Evolutionary conservation across 208 protist genomes (phyloP).

Genomic region (Borovskyia barvae): DNA sequence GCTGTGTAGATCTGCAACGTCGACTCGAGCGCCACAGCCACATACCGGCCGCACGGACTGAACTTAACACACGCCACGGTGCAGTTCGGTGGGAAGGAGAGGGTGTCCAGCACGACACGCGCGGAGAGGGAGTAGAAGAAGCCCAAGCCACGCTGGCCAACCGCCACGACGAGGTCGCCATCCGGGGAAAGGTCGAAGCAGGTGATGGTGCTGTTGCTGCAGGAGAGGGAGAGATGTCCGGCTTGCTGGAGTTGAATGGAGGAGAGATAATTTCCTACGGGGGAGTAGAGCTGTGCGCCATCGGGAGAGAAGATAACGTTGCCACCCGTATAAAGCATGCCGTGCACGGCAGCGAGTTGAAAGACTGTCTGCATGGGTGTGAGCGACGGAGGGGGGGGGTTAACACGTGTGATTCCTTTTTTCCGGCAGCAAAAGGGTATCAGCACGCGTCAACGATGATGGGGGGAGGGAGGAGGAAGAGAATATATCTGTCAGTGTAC

Average conservation of each 20-base stretch:
- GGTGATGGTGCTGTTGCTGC: slow-evolving; percentile 88
- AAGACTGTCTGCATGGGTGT: slow-evolving; percentile 74
- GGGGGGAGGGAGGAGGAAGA: too few relatives aligned
- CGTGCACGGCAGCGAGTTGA: slow-evolving; percentile 88
- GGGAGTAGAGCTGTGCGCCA: slow-evolving; percentile 78
- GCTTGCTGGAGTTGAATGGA: slow-evolving; percentile 76
- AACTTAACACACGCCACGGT: slow-evolving; percentile 69
- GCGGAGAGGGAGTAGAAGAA: slow-evolving; percentile 89
- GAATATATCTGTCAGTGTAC: too few relatives aligned
- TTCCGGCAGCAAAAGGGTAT: too few relatives aligned
- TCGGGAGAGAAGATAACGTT: slow-evolving; percentile 87
- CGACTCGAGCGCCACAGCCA: slow-evolving; percentile 82
- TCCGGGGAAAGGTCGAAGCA: slow-evolving; percentile 88
- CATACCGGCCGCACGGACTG: slow-evolving; percentile 86
- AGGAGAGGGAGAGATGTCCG: slow-evolving; percentile 68
- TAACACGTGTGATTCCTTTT: background rate
- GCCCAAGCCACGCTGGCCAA: slow-evolving; percentile 78
- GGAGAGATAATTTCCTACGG: slow-evolving; percentile 88
- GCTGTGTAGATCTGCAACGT: slow-evolving; percentile 89
- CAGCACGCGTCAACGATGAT: too few relatives aligned
- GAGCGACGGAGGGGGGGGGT: background rate
- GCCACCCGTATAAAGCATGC: slow-evolving; percentile 92
- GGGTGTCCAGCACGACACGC: slow-evolving; percentile 83
- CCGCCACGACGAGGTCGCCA: slow-evolving; percentile 74
- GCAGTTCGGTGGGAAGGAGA: slow-evolving; percentile 84